Evolutionary conservation across 257 asterid genomes (phyloP).

Genomic region (Scutellaria minor): DNA sequence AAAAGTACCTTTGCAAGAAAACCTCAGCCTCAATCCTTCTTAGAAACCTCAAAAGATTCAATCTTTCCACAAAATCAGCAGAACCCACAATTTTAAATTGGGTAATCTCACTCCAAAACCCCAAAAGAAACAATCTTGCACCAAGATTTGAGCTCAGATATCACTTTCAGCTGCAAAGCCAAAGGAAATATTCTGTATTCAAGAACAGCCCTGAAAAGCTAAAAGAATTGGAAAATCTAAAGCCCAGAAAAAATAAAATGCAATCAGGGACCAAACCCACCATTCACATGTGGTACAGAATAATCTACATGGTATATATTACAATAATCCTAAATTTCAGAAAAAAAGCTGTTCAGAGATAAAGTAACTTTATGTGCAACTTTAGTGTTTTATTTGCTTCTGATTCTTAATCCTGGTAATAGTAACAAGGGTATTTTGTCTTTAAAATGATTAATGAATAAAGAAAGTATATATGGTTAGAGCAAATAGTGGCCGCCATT

Average conservation of each 20-base stretch:
- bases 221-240: constrained; percentile 34
- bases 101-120: constrained; percentile 19
- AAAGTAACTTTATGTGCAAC: constrained; percentile 35
- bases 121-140: constrained; percentile 35
- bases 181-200: constrained; percentile 32
- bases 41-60: constrained; percentile 22
- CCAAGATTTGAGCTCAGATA: constrained; percentile 30
- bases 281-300: constrained; percentile 43
- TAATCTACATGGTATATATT: constrained; percentile 31
- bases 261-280: constrained; percentile 37
- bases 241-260: constrained; percentile 35
- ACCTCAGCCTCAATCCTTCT: constrained; percentile 31
- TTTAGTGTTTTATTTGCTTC: constrained; percentile 42
- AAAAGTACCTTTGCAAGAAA: constrained; percentile 34
- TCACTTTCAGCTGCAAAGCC: constrained; percentile 31
- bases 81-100: constrained; percentile 35
- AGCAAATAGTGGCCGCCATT: constrained; percentile 65
- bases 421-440: constrained; percentile 29
- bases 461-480: constrained; percentile 29
- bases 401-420: constrained; percentile 29
- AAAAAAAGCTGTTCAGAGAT: constrained; percentile 1
- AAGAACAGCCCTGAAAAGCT: constrained; percentile 31
- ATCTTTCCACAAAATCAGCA: constrained; percentile 19
- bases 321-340: constrained; percentile 29
- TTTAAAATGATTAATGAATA: constrained; percentile 25